Percentiles rank a stretch among this genome's conserved stretches.
These are phyloP conservation scores for Volvariella surrecta DNA, from an alignment of 1,284 basidiomycete species.

Conservation along the genomic window DNA sequence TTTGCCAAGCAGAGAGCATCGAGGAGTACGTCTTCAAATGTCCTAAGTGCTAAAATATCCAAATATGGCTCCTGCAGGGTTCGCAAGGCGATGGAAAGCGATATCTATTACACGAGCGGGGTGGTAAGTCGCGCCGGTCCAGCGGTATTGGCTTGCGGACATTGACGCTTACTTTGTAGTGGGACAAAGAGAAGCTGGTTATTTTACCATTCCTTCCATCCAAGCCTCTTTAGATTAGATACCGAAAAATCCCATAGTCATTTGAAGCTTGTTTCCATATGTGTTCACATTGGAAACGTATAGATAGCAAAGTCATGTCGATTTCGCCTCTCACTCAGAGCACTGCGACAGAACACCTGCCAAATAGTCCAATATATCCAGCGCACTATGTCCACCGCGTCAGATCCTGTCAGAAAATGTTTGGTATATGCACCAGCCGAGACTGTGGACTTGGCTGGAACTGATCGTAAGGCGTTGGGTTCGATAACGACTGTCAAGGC, in stretches of 20 bases:
- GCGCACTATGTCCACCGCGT: slow-evolving; percentile 5
- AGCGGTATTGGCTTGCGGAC: slow-evolving; percentile 2
- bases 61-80: slow-evolving; percentile 15
- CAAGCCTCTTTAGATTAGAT: slow-evolving; percentile 10
- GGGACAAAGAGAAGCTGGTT: slow-evolving; percentile 30
- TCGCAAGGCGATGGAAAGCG: slow-evolving; percentile 25
- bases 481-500: slow-evolving; percentile 42
- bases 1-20: slow-evolving; percentile 30
- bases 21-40: slow-evolving; percentile 24
- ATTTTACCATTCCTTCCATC: slow-evolving; percentile 26
- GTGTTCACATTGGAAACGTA: neutral
- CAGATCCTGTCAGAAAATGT: slow-evolving; percentile 6
- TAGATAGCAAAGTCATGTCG: neutral
- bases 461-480: slow-evolving; percentile 37
- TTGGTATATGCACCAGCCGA: slow-evolving; percentile 26
- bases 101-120: slow-evolving; percentile 30
- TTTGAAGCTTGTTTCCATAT: neutral
- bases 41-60: neutral
- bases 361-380: neutral
- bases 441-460: slow-evolving; percentile 21
- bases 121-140: slow-evolving; percentile 21
- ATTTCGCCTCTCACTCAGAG: neutral
- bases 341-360: neutral
- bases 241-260: neutral
- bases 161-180: slow-evolving; percentile 16